Evolutionary conservation across 2,329 filamentous ascomycete species (phyloP).

Genomic region (Fusarium anguioides): DNA sequence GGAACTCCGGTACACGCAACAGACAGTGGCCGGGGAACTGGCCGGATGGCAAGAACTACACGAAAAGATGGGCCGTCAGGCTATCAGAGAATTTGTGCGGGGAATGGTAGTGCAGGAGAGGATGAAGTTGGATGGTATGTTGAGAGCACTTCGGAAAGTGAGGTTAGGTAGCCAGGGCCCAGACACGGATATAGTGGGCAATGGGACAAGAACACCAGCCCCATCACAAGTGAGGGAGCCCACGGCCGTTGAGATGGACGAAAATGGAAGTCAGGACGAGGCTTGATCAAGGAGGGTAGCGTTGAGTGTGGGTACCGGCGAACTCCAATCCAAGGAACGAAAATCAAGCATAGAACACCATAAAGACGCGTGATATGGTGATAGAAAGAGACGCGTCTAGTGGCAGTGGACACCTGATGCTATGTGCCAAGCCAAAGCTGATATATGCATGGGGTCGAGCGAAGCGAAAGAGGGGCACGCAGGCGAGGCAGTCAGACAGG

Average conservation of each 20-base stretch:
- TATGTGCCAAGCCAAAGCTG: conserved; percentile 4
- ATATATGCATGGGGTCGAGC: conserved; percentile 33
- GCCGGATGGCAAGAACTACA: conserved; percentile 95
- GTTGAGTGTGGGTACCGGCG: conserved; percentile 27
- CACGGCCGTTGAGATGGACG: conserved; percentile 27
- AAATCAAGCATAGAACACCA: conserved; percentile 37
- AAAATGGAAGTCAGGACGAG: conserved; percentile 31
- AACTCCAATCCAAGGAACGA: conserved; percentile 14
- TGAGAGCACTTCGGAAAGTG: conserved; percentile 77
- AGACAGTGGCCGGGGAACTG: conserved; percentile 89
- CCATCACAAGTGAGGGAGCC: conserved; percentile 30
- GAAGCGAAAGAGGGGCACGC: conserved; percentile 20
- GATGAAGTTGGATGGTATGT: conserved; percentile 82
- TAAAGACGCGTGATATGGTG: conserved; percentile 41
- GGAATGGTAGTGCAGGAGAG: conserved; percentile 84
- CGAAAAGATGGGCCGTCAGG: conserved; percentile 78
- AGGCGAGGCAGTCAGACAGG: conserved; percentile 1
- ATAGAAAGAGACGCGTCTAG: conserved; percentile 36
- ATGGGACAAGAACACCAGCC: conserved; percentile 29
- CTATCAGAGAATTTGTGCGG: conserved; percentile 79
- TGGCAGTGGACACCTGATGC: conserved; percentile 19
- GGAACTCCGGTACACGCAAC: conserved; percentile 91
- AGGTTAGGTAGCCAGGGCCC: conserved; percentile 40
- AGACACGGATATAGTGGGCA: conserved; percentile 18
- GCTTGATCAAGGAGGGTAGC: conserved; percentile 23